Conservation (phyloP, 2,329 filamentous ascomycete genomes). For the Pseudogymnoascus sp. region DNA sequence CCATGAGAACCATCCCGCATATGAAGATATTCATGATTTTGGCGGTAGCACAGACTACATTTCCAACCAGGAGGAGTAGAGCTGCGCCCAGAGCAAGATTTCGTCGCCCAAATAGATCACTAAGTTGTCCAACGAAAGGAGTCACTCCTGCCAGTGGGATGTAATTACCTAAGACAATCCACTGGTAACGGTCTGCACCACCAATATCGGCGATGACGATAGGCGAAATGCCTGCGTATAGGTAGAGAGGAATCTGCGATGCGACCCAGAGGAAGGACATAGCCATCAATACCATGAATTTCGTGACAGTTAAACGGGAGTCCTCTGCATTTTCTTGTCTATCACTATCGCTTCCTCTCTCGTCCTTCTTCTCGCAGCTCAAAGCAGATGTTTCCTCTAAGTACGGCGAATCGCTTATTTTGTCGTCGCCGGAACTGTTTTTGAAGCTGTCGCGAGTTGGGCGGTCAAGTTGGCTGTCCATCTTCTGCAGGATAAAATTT, state of each 20-base stretch:
- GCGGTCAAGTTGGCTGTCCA: no score
- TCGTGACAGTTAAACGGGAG: constrained; percentile 22
- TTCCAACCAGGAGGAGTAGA: constrained; percentile 47
- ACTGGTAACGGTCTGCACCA: constrained; percentile 34
- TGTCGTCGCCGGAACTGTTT: no score
- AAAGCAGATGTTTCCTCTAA: no score
- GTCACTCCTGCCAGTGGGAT: constrained; percentile 50
- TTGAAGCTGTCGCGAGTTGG: no score
- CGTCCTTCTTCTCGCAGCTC: no score
- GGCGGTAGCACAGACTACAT: constrained; percentile 51
- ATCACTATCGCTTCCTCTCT: no score
- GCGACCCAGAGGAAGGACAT: constrained; percentile 58
- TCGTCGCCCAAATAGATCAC: constrained; percentile 55
- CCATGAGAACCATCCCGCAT: constrained; percentile 46
- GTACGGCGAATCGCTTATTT: no score
- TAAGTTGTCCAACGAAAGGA: constrained; percentile 59
- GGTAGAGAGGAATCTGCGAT: constrained; percentile 50
- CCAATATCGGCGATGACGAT: constrained; percentile 53
- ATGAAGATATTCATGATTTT: constrained; percentile 47
- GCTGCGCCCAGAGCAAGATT: constrained; percentile 51
- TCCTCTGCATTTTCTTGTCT: no score
- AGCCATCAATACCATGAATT: constrained; percentile 48
- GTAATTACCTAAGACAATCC: constrained; percentile 40
- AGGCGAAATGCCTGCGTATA: constrained; percentile 36
- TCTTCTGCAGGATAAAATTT: no score